Evolutionary conservation across 1,139 yeast species (phyloP).

Genomic region (Eremothecium sinecaudum): DNA sequence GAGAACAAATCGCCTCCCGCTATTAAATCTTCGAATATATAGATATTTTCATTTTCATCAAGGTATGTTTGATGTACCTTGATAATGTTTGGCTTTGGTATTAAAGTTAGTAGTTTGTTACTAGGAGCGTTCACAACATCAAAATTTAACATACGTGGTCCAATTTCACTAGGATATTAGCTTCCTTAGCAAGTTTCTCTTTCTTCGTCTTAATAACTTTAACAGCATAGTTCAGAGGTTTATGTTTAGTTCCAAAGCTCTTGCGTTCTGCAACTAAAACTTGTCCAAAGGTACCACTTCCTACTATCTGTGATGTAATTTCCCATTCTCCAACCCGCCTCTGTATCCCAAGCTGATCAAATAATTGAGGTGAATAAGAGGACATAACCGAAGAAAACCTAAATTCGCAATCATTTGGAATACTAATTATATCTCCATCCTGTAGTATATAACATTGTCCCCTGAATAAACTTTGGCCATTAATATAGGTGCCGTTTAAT

Average conservation of each 20-base stretch:
- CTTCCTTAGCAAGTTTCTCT: slow-evolving; percentile 34
- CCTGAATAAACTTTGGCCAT: slow-evolving; percentile 33
- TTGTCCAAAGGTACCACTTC: slow-evolving; percentile 55
- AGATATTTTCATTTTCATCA: slow-evolving; percentile 33
- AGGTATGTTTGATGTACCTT: slow-evolving; percentile 37
- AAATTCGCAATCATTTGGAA: slow-evolving; percentile 32
- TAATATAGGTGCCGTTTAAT: slow-evolving; percentile 44
- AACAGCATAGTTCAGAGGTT: slow-evolving; percentile 38
- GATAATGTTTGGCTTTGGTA: slow-evolving; percentile 37
- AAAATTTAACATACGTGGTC: slow-evolving; percentile 33
- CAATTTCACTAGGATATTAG: slow-evolving; percentile 34
- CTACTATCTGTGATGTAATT: slow-evolving; percentile 38
- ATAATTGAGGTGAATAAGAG: slow-evolving; percentile 10
- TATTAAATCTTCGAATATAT: slow-evolving; percentile 44
- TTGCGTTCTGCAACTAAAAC: slow-evolving; percentile 30
- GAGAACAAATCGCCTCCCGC: slow-evolving; percentile 63
- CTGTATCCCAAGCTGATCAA: slow-evolving; percentile 19
- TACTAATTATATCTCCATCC: slow-evolving; percentile 38
- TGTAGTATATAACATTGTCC: slow-evolving; percentile 34
- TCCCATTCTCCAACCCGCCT: slow-evolving; percentile 34
- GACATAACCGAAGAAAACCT: slow-evolving; percentile 19
- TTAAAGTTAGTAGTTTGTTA: not conserved
- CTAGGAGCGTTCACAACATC: too few species aligned
- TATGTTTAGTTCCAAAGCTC: slow-evolving; percentile 17
- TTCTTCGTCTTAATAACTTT: slow-evolving; percentile 37